These are phyloP conservation scores for Ophiostoma ulmi DNA, from an alignment of 2,329 filamentous ascomycete genomes.

Conservation along the genomic window DNA sequence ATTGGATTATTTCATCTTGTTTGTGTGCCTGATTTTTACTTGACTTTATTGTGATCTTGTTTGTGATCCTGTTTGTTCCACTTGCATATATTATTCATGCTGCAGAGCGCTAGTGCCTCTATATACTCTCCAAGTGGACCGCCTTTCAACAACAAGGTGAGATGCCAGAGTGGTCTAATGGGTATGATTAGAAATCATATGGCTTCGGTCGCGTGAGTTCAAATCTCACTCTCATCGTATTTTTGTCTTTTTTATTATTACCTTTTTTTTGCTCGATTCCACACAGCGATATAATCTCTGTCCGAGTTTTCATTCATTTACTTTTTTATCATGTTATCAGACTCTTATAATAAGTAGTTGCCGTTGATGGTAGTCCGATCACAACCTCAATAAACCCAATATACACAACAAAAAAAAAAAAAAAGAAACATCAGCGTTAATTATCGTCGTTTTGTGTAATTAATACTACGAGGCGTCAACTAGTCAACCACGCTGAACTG, in stretches of 20 bases:
- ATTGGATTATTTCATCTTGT: not conserved
- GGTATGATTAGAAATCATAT: constrained; percentile 23
- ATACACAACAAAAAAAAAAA: no score
- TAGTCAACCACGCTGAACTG: no score
- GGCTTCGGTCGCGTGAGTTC: constrained; percentile 26
- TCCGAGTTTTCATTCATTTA: not conserved
- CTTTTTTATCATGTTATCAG: not conserved
- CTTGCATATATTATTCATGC: not conserved
- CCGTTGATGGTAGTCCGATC: no score
- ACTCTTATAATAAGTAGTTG: no score
- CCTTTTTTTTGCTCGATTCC: not conserved
- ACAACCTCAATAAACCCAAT: no score
- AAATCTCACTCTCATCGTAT: constrained; percentile 25
- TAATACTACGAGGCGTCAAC: no score
- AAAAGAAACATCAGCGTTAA: no score
- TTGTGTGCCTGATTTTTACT: not conserved
- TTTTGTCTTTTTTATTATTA: constrained; percentile 3
- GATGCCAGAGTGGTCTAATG: constrained; percentile 27
- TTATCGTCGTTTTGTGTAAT: no score
- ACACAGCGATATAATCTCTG: no score
- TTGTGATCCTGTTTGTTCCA: not conserved
- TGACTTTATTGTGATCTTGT: not conserved
- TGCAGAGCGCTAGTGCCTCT: not conserved
- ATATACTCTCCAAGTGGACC: not conserved
- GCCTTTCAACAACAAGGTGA: constrained; percentile 14